phyloP scores from a whole-genome alignment of 2,329 filamentous ascomycete species.

The Penicillium sclerotiorum region DNA sequence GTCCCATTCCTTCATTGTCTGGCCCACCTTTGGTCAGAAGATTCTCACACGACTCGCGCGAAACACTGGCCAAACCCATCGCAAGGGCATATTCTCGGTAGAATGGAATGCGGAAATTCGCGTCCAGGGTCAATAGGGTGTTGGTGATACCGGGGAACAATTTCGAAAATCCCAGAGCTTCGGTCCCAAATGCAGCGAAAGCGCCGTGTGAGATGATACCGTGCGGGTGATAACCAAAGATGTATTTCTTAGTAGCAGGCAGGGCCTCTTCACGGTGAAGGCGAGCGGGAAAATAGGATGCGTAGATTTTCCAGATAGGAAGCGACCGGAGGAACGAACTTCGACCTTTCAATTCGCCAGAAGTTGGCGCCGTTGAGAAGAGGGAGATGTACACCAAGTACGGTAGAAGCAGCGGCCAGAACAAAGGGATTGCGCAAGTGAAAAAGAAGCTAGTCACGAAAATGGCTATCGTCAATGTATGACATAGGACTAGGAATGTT shows the following conservation, averaged over 20 bases:
- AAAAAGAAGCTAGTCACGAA: slow-evolving; percentile 84
- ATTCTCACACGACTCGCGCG: slow-evolving; percentile 88
- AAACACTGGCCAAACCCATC: slow-evolving; percentile 86
- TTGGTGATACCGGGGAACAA: slow-evolving; percentile 96
- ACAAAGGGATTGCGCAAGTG: slow-evolving; percentile 85
- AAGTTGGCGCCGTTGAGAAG: slow-evolving; percentile 74
- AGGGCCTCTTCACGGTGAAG: slow-evolving; percentile 84
- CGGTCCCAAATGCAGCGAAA: slow-evolving; percentile 87
- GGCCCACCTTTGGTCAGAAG: slow-evolving; percentile 76
- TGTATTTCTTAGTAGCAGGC: slow-evolving; percentile 82
- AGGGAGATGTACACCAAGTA: slow-evolving; percentile 80
- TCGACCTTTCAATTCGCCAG: slow-evolving; percentile 74
- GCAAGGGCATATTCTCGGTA: slow-evolving; percentile 93
- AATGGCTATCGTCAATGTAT: slow-evolving; percentile 71
- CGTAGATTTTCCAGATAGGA: slow-evolving; percentile 84
- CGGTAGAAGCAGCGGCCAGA: slow-evolving; percentile 76
- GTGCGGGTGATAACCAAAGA: slow-evolving; percentile 96
- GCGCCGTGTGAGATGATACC: slow-evolving; percentile 98
- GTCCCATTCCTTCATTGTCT: slow-evolving; percentile 81
- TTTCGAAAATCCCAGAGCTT: slow-evolving; percentile 81
- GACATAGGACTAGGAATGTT: slow-evolving; percentile 75
- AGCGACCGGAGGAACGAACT: slow-evolving; percentile 73
- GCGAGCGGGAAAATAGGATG: slow-evolving; percentile 85
- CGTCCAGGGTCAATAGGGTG: slow-evolving; percentile 88
- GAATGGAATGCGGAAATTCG: slow-evolving; percentile 90